These are phyloP conservation scores for Teunomyces funiuensis DNA, from an alignment of 805 yeast genomes.

Conservation along the genomic window DNA sequence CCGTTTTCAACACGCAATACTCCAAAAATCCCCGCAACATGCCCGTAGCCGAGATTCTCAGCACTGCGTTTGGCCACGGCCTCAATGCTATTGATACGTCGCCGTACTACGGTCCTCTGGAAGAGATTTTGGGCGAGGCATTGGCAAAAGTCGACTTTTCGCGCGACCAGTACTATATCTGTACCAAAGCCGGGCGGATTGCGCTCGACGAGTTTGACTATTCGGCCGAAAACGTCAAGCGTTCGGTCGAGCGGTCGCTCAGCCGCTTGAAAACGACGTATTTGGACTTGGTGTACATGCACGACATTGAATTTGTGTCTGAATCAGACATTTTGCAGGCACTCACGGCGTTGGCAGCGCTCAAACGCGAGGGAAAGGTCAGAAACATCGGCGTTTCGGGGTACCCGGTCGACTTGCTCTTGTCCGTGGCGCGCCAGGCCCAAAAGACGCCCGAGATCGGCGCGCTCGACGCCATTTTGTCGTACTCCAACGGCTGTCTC, in stretches of 20 bases:
- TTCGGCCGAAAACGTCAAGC: slow-evolving; percentile 55
- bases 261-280: slow-evolving; percentile 64
- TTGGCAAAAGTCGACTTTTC: slow-evolving; percentile 39
- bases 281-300: slow-evolving; percentile 80
- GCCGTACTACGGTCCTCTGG: slow-evolving; percentile 92
- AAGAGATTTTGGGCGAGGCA: slow-evolving; percentile 68
- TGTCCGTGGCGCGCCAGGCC: slow-evolving; percentile 47
- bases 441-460: slow-evolving; percentile 47
- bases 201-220: slow-evolving; percentile 73
- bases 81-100: slow-evolving; percentile 84
- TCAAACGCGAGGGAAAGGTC: slow-evolving; percentile 66
- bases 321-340: slow-evolving; percentile 60
- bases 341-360: slow-evolving; percentile 52
- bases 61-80: slow-evolving; percentile 63
- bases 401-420: slow-evolving; percentile 74
- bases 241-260: slow-evolving; percentile 66
- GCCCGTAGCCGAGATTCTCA: slow-evolving; percentile 58
- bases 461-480: slow-evolving; percentile 69
- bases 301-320: slow-evolving; percentile 82
- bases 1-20: slow-evolving; percentile 81
- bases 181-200: slow-evolving; percentile 86
- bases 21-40: slow-evolving; percentile 62
- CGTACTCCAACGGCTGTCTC: slow-evolving; percentile 78
- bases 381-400: slow-evolving; percentile 79
- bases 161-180: slow-evolving; percentile 65